These are phyloP conservation scores for Eustoma russellianum DNA, from an alignment of 257 asterid genomes.

Conservation along the genomic window DNA sequence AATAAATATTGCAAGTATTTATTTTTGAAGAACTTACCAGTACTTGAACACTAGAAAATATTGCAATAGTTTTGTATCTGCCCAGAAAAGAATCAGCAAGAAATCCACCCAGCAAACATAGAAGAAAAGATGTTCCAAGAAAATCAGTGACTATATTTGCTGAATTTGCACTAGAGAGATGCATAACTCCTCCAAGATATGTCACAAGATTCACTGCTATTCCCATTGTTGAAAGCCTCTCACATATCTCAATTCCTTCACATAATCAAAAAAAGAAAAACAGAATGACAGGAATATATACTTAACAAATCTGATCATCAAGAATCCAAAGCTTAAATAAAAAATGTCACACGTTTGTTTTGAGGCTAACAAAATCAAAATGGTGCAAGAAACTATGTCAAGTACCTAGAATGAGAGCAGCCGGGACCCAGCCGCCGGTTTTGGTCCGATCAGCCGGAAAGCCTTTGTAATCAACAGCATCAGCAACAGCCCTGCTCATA, in stretches of 20 bases:
- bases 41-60: constrained; percentile 46
- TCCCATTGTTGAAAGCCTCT: constrained; percentile 39
- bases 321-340: too few relatives aligned
- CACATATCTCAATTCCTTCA: constrained; percentile 30
- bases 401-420: constrained; percentile 85
- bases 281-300: too few relatives aligned
- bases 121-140: constrained; percentile 83
- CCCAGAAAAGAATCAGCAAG: constrained; percentile 95
- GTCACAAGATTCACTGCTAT: constrained; percentile 34
- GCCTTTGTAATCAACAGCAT: constrained; percentile 78
- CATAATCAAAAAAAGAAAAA: too few relatives aligned
- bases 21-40: constrained; percentile 28
- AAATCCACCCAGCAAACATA: constrained; percentile 80
- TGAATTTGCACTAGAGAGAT: constrained; percentile 31
- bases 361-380: too few relatives aligned
- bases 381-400: background rate
- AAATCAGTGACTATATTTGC: constrained; percentile 87
- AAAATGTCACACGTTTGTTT: too few relatives aligned
- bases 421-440: constrained; percentile 94
- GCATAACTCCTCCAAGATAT: constrained; percentile 30
- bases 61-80: constrained; percentile 62
- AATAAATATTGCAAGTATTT: too few relatives aligned
- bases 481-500: constrained; percentile 42
- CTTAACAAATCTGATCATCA: too few relatives aligned
- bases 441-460: constrained; percentile 57